phyloP scores from a whole-genome alignment of 495 filamentous ascomycete species.

The Staphylotrichum tortipilum region DNA sequence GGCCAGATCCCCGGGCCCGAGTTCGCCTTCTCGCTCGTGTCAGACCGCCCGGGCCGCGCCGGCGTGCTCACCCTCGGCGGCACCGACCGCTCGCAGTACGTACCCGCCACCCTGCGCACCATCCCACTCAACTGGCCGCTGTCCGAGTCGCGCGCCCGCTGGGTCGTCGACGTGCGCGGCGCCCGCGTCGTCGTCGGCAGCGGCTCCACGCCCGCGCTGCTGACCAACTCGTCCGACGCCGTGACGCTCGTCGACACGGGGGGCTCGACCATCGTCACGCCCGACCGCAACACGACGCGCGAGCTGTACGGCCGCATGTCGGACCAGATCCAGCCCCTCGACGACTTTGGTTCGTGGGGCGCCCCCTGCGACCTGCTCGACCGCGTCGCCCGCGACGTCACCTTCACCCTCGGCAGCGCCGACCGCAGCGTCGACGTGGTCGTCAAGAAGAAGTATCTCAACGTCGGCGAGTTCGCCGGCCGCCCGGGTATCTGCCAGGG shows the following conservation, averaged over 20 bases:
- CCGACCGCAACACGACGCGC: conserved; percentile 12
- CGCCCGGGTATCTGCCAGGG: conserved; percentile 19
- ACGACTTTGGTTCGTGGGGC: conserved; percentile 17
- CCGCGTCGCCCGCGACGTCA: conserved; percentile 6
- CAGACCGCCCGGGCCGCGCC: conserved; percentile 11
- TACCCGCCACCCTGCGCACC: conserved; percentile 10
- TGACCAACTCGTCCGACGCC: conserved; percentile 5
- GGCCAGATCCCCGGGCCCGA: conserved; percentile 13
- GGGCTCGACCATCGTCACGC: conserved; percentile 15
- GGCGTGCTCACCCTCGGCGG: conserved; percentile 32
- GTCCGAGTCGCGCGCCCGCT: conserved; percentile 1
- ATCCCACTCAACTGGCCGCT: conserved; percentile 12
- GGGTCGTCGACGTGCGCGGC: conserved; percentile 12
- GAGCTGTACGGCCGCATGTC: conserved; percentile 20
- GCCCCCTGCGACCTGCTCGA: conserved; percentile 14
- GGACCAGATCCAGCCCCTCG: conserved; percentile 13
- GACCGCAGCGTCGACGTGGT: conserved; percentile 5
- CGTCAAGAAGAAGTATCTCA: conserved; percentile 12
- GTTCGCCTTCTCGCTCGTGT: conserved; percentile 17
- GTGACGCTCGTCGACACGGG: conserved; percentile 19
- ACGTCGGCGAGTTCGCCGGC: conserved; percentile 18
- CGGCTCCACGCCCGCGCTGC: neutral
- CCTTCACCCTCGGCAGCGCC: conserved; percentile 13
- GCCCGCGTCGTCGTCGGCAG: conserved; percentile 9
- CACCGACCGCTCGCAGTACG: conserved; percentile 19